These are phyloP conservation scores for Boletus coffeatus DNA, from an alignment of 1,284 basidiomycete species.

Conservation along the genomic window DNA sequence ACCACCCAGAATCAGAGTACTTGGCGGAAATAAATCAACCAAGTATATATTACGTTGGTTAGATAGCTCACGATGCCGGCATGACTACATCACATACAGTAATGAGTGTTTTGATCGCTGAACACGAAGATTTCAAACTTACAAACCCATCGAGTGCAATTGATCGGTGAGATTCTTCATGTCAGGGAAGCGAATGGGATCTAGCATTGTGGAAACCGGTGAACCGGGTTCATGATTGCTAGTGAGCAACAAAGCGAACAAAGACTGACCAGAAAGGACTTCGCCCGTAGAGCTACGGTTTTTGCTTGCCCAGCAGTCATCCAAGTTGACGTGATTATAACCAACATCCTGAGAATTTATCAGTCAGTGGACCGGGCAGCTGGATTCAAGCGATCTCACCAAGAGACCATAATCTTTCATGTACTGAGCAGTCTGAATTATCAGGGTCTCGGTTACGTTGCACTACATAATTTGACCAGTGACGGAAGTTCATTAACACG, in stretches of 20 bases:
- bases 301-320: constrained; percentile 54
- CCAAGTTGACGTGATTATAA: constrained; percentile 50
- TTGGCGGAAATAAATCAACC: constrained; percentile 4
- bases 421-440: constrained; percentile 43
- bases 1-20: constrained; percentile 32
- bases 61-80: constrained; percentile 42
- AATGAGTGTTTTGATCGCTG: not conserved
- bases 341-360: constrained; percentile 39
- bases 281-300: constrained; percentile 41
- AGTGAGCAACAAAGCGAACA: constrained; percentile 23
- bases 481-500: not conserved
- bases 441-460: constrained; percentile 38
- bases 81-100: constrained; percentile 32
- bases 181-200: constrained; percentile 30
- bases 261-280: constrained; percentile 37
- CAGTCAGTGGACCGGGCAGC: not conserved
- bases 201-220: constrained; percentile 7
- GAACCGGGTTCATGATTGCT: constrained; percentile 27
- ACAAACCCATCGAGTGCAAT: constrained; percentile 50
- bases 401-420: constrained; percentile 45
- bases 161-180: constrained; percentile 48
- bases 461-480: constrained; percentile 13
- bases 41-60: not conserved
- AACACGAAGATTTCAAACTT: constrained; percentile 14
- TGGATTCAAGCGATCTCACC: constrained; percentile 22